phyloP scores from a whole-genome alignment of 1,284 basidiomycete genomes.

The Irpex sp. region DNA sequence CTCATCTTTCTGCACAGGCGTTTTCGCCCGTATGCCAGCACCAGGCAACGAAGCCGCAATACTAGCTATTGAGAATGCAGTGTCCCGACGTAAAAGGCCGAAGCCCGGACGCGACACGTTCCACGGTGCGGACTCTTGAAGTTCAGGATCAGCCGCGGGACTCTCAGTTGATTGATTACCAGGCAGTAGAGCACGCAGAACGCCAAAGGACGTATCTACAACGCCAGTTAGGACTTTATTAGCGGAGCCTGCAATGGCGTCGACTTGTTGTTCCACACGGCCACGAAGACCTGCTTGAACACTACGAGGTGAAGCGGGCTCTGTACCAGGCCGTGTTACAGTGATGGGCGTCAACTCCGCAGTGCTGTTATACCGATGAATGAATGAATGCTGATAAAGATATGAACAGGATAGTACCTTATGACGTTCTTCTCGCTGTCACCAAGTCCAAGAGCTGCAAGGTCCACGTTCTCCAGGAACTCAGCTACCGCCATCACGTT shows the following conservation, averaged over 20 bases:
- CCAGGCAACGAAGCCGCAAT: constrained; percentile 66
- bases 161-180: constrained; percentile 21
- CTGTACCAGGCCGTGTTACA: constrained; percentile 34
- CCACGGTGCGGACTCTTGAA: constrained; percentile 33
- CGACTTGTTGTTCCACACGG: constrained; percentile 78
- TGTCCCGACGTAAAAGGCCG: constrained; percentile 65
- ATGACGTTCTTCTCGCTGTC: constrained; percentile 60
- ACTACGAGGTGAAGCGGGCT: constrained; percentile 29
- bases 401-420: constrained; percentile 31
- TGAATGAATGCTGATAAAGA: too few species aligned
- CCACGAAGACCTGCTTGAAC: constrained; percentile 56
- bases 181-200: constrained; percentile 64
- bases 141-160: constrained; percentile 23
- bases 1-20: constrained; percentile 31
- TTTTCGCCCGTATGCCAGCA: constrained; percentile 27
- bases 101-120: constrained; percentile 47
- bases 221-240: constrained; percentile 85
- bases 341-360: constrained; percentile 78
- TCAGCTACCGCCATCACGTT: constrained; percentile 93
- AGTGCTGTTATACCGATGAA: constrained; percentile 39
- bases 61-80: constrained; percentile 78
- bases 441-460: constrained; percentile 76
- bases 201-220: constrained; percentile 80
- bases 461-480: constrained; percentile 89
- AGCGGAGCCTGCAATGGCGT: constrained; percentile 78